Percentiles rank a stretch among this genome's conserved stretches.
These are phyloP conservation scores for Draba incana DNA, from an alignment of 345 rosid genomes.

Conservation along the genomic window DNA sequence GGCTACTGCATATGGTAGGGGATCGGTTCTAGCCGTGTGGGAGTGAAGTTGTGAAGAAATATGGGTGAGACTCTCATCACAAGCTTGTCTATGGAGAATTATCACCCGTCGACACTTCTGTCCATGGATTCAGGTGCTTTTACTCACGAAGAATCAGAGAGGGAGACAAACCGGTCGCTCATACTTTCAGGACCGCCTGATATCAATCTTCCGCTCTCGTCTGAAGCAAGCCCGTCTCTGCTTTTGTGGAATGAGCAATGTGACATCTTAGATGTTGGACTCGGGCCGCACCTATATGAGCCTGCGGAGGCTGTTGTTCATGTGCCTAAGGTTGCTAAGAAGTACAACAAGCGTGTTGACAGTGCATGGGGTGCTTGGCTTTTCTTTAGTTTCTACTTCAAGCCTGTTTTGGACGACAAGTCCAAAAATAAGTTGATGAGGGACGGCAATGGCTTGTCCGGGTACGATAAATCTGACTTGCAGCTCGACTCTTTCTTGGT, in stretches of 20 bases:
- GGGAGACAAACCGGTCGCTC: conserved; percentile 56
- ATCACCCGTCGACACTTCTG: conserved; percentile 71
- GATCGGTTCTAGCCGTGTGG: conserved; percentile 24
- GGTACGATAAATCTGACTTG: conserved; percentile 74
- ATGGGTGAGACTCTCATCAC: conserved; percentile 71
- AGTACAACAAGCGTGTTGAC: conserved; percentile 66
- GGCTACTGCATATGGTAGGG: conserved; percentile 22
- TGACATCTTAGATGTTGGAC: conserved; percentile 66
- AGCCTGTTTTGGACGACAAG: conserved; percentile 75
- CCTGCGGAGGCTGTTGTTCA: conserved; percentile 53
- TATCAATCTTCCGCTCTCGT: conserved; percentile 69
- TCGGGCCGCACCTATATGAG: conserved; percentile 62
- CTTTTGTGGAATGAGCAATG: conserved; percentile 62
- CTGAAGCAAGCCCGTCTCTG: conserved; percentile 63
- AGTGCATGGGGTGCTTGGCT: conserved; percentile 87
- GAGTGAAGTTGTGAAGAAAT: conserved; percentile 10
- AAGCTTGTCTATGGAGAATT: conserved; percentile 65
- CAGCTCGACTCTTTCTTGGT: conserved; percentile 73
- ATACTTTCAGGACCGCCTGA: conserved; percentile 66
- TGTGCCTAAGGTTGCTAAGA: conserved; percentile 61
- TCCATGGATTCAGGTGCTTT: conserved; percentile 73
- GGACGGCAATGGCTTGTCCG: conserved; percentile 64
- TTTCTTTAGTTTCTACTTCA: conserved; percentile 74
- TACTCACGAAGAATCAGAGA: conserved; percentile 64
- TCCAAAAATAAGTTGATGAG: conserved; percentile 57